A percentile compares a stretch with the other conserved stretches of the same genome.
Evolutionary conservation across 2,329 filamentous ascomycete species (phyloP).

Genomic region (Aureobasidium namibiae): DNA sequence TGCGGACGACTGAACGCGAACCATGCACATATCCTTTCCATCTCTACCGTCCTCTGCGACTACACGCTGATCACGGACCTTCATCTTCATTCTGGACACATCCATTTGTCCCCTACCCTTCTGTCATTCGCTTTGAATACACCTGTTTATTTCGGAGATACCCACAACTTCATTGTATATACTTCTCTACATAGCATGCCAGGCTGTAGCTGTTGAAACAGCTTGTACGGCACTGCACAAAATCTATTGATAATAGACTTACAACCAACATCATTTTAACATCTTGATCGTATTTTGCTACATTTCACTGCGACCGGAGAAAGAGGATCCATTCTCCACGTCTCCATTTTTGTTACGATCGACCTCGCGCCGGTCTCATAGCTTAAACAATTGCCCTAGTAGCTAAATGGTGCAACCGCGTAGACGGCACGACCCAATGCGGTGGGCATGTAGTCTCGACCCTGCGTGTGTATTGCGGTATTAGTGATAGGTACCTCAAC

Average conservation of each 20-base stretch:
- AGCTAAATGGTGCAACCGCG: not conserved
- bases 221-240: not conserved
- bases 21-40: not conserved
- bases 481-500: not conserved
- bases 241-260: not conserved
- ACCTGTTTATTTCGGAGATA: constrained; percentile 8
- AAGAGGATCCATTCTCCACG: not conserved
- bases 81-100: not conserved
- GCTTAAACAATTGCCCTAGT: not conserved
- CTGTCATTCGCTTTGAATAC: not conserved
- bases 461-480: not conserved
- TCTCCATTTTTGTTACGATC: not conserved
- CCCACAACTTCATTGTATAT: constrained; percentile 8
- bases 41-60: not conserved
- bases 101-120: not conserved
- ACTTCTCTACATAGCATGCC: not conserved
- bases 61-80: not conserved
- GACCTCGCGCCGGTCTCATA: not conserved
- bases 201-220: constrained; percentile 8
- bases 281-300: not conserved
- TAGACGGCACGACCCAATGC: not conserved
- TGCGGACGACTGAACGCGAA: constrained; percentile 7
- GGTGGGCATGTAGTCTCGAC: not conserved
- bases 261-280: not conserved
- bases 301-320: not conserved